Evolutionary conservation across 176 grass and related monocot genomes (phyloP), one percentile per base, ranked within the genome.

Genomic region (Bolboschoenus planiculmis): DNA sequence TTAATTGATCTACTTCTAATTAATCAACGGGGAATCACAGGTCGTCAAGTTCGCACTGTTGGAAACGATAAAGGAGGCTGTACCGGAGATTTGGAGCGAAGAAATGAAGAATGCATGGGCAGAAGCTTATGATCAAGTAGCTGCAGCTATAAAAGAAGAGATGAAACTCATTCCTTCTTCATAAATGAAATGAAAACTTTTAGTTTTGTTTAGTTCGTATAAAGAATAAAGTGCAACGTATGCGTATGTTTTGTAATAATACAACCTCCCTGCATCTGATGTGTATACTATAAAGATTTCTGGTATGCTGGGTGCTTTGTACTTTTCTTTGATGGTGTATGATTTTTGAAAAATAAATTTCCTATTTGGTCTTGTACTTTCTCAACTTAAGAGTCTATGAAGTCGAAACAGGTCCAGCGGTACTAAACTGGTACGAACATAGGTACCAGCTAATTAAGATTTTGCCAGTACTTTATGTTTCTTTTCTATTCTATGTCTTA

Each of bases 21-120:
- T 54, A 56, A 79, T 47, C 10, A 80, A 80, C 1, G 47, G 48
- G n/a, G 7, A 80, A 36, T 39, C 8, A 8, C 86, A 95, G 88
- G 88, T 91, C 16, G 87, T 92, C 0, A 93, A 84, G 83, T 87
- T 83, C 87, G 93, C 91, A 51, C 78, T 97, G 37, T 21, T 93
- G 85, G 89, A 93, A 34, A 97, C 89, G 4, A 90, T 97, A 88
- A 65, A 83, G 81, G 89, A 88, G 33, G 85, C 89, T 39, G 91
- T 97, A 1, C 85, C 89, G 10, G 90, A 86, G 16, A 90, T 91
- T 74, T 93, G 90, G 93, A 83, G 76, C 42, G 85, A 82, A 29
- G 94, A 88, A 81, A 97, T 90, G 91, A 88, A 91, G 94, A 88
- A 76, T 7, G 94, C 91, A 15, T 93, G 94, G 94, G 87, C 79